A percentile compares a stretch with the other conserved stretches of the same genome.
phyloP scores from a whole-genome alignment of 2,329 filamentous ascomycete genomes.

The Colletotrichum tabaci region DNA sequence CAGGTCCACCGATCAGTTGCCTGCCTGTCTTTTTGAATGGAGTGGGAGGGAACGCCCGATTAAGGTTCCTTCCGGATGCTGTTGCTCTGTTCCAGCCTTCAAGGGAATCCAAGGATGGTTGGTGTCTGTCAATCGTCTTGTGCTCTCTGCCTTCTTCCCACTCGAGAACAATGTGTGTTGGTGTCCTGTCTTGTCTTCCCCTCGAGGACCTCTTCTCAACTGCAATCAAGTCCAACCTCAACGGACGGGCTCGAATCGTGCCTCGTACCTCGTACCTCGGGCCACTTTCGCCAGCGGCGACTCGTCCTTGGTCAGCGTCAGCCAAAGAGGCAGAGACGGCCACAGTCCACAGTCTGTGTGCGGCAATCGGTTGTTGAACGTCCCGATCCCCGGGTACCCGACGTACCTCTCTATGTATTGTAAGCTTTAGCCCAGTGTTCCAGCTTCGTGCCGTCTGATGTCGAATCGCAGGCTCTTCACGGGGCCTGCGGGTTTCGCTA shows the following conservation, averaged over 20 bases:
- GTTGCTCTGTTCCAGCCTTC: neutral
- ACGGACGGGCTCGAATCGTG: neutral
- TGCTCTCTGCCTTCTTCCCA: too few relatives aligned
- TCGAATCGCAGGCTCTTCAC: slow-evolving; percentile 30
- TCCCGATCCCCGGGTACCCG: slow-evolving; percentile 9
- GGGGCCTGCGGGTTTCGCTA: slow-evolving; percentile 17
- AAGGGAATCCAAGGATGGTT: too few relatives aligned
- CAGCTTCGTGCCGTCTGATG: slow-evolving; percentile 38
- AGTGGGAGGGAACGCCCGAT: neutral
- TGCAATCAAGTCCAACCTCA: neutral
- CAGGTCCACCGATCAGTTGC: neutral
- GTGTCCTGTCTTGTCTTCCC: too few relatives aligned
- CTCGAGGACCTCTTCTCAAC: too few relatives aligned
- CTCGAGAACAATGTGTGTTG: too few relatives aligned
- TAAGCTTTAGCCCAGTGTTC: slow-evolving; percentile 40
- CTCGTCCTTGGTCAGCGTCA: neutral
- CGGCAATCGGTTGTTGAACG: neutral
- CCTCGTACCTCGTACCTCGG: neutral
- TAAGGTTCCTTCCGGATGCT: neutral
- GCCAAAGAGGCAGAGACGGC: neutral
- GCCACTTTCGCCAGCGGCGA: neutral
- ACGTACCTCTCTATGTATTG: neutral
- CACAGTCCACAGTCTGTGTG: neutral
- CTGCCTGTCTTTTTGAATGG: neutral
- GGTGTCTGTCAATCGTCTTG: too few relatives aligned